phyloP scores from a whole-genome alignment of 1,284 basidiomycete species.

The Ceratobasidium sp. region DNA sequence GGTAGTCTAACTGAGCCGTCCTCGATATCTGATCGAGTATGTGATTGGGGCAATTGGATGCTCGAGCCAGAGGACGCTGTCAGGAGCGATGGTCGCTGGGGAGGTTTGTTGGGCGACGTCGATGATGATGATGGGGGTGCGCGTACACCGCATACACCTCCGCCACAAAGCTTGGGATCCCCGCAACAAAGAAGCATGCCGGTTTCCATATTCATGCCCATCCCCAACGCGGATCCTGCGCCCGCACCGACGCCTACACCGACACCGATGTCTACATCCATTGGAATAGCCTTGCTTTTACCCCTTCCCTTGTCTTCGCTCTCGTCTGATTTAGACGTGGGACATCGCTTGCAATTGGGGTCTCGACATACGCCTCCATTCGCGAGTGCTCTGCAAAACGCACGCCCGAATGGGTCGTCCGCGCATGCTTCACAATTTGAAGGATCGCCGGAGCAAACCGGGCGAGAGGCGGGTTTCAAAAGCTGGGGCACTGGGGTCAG shows the following conservation, averaged over 20 bases:
- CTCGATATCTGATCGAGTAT: conserved; percentile 4
- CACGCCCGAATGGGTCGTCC: conserved; percentile 81
- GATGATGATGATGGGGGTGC: conserved; percentile 34
- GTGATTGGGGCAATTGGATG: conserved; percentile 1
- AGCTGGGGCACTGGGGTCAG: conserved; percentile 32
- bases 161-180: conserved; percentile 47
- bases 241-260: not conserved
- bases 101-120: conserved; percentile 32
- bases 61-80: not conserved
- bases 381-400: conserved; percentile 80
- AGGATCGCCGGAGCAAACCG: conserved; percentile 61
- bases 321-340: conserved; percentile 48
- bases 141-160: conserved; percentile 43
- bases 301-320: not conserved
- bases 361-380: conserved; percentile 56
- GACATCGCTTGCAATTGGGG: conserved; percentile 62
- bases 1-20: conserved; percentile 7
- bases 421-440: conserved; percentile 78
- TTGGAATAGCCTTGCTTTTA: conserved; percentile 14
- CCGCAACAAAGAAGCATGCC: conserved; percentile 46
- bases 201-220: conserved; percentile 33
- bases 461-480: conserved; percentile 1
- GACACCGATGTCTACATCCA: conserved; percentile 18
- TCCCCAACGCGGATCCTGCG: not conserved
- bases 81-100: conserved; percentile 35